Evolutionary conservation across 129 eudicot genomes (phyloP), one percentile per base, ranked within the genome.

Genomic region (Pittosporum tobira): DNA sequence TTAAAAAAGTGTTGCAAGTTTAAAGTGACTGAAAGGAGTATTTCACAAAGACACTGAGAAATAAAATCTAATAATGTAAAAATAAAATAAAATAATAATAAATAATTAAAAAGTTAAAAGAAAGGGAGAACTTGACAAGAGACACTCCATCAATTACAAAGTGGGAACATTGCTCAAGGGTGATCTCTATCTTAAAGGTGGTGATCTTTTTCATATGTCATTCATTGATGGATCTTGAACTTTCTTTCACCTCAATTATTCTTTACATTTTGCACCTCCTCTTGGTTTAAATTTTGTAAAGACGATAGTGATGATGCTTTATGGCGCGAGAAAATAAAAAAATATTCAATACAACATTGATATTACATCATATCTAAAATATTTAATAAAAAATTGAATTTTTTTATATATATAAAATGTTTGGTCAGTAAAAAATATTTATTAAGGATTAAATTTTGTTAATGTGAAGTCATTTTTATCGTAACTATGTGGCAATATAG

Each of bases 151-250:
- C 30, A 37, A 62, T n/a, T 10, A 15, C 4, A 46, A 64, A 71
- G 76, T 63, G 46, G 57, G 48, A 14, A 57, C 64, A 56, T 56
- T 67, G 57, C 42, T 63, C 47, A 55, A 57, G 44, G 20, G 51
- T 58, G 48, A 55, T 55, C 24, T 51, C 36, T 62, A 60, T 57
- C 63, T 51, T 62, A 73, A 73, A 73, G 73, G 66, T 43, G 53
- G 26, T 67, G 28, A 67, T 46, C 69, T 73, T 73, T 73, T 53
- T 6, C 52, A 20, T 21, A n/a, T n/a, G 46, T 48, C 59, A 37
- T 56, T 73, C 73, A 73, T 61, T 67, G 74, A 49, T 73, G 30
- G 18, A 61, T 67, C 24, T 55, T 60, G 2, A 13, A 49, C 52
- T 34, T 55, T 66, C n/a, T 61, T 20, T 49, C 48, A 21, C 28